These are phyloP conservation scores for Coccomyxa sp. DNA, from an alignment of 139 green algal genomes.

Conservation along the genomic window DNA sequence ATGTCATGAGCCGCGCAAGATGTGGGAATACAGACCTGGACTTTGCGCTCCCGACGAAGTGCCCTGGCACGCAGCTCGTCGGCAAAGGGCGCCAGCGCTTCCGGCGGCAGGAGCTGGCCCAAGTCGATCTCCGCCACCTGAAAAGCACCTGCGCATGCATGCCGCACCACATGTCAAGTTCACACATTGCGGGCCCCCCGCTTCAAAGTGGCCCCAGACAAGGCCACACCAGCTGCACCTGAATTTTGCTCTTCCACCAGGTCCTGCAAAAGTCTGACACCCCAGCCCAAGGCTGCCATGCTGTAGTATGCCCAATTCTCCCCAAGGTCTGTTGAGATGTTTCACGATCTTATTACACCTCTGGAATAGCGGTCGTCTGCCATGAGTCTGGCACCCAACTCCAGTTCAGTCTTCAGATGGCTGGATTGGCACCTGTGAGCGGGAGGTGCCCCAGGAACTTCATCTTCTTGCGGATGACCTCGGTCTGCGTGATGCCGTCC, in stretches of 20 bases:
- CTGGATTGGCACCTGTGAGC: slow-evolving; percentile 21
- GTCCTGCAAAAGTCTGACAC: background rate
- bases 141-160: slow-evolving; percentile 21
- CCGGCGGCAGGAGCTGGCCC: slow-evolving; percentile 35
- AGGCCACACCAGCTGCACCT: no score
- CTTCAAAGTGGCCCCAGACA: background rate
- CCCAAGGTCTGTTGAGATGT: background rate
- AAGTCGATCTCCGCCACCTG: slow-evolving; percentile 55
- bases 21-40: slow-evolving; percentile 3
- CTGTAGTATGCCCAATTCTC: background rate
- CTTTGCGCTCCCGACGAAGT: slow-evolving; percentile 32
- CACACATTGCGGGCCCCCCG: background rate
- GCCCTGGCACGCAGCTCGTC: slow-evolving; percentile 59
- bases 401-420: background rate
- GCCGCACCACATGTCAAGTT: background rate
- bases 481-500: slow-evolving; percentile 57
- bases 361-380: background rate
- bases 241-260: background rate
- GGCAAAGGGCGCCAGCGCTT: slow-evolving; percentile 58
- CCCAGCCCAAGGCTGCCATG: background rate
- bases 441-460: slow-evolving; percentile 67
- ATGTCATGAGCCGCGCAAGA: slow-evolving; percentile 7
- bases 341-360: background rate
- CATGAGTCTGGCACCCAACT: no score
- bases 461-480: slow-evolving; percentile 43